Percentiles rank a stretch among this genome's conserved stretches.
phyloP scores from a whole-genome alignment of 2,329 filamentous ascomycete genomes.

The Nemania abortiva region DNA sequence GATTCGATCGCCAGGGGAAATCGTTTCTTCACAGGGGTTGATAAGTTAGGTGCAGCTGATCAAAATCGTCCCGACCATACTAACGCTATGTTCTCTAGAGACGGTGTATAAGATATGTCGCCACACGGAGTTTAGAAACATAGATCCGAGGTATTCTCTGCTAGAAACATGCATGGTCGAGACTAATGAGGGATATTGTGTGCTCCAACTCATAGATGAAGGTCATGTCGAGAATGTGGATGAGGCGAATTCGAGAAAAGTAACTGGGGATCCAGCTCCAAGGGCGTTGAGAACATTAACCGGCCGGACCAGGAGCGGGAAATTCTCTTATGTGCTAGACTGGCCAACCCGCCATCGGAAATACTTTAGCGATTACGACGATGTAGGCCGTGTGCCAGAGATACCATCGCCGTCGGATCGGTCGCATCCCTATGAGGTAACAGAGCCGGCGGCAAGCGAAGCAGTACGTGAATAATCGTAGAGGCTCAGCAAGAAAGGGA shows the following conservation, averaged over 20 bases:
- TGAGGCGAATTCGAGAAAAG: constrained; percentile 63
- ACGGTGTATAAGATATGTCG: not conserved
- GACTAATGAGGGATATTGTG: constrained; percentile 69
- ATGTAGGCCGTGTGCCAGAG: constrained; percentile 46
- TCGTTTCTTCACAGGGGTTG: constrained; percentile 62
- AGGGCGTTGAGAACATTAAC: not conserved
- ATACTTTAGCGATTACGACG: not conserved
- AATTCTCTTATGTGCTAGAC: constrained; percentile 68
- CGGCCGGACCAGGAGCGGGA: constrained; percentile 56
- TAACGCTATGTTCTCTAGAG: not conserved
- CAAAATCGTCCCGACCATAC: constrained; percentile 66
- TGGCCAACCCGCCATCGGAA: constrained; percentile 59
- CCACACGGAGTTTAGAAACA: constrained; percentile 55
- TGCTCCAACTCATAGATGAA: constrained; percentile 66
- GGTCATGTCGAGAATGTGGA: constrained; percentile 65
- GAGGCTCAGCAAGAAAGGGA: not conserved
- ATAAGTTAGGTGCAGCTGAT: constrained; percentile 47
- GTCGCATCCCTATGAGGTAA: constrained; percentile 60
- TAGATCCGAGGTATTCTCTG: constrained; percentile 59
- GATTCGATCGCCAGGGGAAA: constrained; percentile 60
- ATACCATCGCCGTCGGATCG: constrained; percentile 67
- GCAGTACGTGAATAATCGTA: not conserved
- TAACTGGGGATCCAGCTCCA: constrained; percentile 40
- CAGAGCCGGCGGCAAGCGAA: not conserved
- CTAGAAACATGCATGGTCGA: constrained; percentile 73